phyloP scores from a whole-genome alignment of 2,329 filamentous ascomycete genomes.

The Chaetomium sp. region DNA sequence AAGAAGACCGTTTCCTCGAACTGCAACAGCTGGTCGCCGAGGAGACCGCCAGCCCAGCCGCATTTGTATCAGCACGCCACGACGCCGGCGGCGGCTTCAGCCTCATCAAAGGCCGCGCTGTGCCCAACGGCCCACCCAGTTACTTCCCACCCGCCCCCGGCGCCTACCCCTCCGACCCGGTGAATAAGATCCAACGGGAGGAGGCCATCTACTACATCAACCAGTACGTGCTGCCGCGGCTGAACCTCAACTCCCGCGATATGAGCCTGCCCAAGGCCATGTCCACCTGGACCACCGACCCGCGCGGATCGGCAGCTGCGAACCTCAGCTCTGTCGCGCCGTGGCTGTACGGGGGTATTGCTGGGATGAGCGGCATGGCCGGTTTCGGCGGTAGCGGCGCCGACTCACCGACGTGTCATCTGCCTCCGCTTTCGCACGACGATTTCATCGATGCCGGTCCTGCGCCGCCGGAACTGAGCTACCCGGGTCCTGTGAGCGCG shows the following conservation, averaged over 20 bases:
- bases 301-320: constrained; percentile 28
- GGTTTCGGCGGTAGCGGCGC: constrained; percentile 5
- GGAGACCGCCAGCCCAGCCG: constrained; percentile 45
- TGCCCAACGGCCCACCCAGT: constrained; percentile 56
- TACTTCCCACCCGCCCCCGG: constrained; percentile 50
- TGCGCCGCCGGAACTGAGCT: constrained; percentile 25
- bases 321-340: constrained; percentile 50
- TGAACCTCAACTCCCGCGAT: constrained; percentile 47
- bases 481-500: constrained; percentile 27
- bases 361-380: constrained; percentile 5
- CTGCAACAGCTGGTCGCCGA: constrained; percentile 55
- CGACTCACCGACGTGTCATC: constrained; percentile 15
- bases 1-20: constrained; percentile 64
- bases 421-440: constrained; percentile 3
- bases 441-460: constrained; percentile 27
- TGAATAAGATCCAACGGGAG: constrained; percentile 59
- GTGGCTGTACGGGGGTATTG: constrained; percentile 48
- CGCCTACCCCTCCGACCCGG: constrained; percentile 48
- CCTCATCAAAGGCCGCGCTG: constrained; percentile 57
- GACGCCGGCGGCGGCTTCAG: constrained; percentile 52
- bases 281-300: constrained; percentile 25
- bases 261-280: constrained; percentile 28
- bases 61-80: constrained; percentile 51
- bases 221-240: constrained; percentile 57
- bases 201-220: constrained; percentile 64